Base-by-base conservation (phyloP, 371 early-diverging fungal species). In the Saksenaea vasiformis region DNA sequence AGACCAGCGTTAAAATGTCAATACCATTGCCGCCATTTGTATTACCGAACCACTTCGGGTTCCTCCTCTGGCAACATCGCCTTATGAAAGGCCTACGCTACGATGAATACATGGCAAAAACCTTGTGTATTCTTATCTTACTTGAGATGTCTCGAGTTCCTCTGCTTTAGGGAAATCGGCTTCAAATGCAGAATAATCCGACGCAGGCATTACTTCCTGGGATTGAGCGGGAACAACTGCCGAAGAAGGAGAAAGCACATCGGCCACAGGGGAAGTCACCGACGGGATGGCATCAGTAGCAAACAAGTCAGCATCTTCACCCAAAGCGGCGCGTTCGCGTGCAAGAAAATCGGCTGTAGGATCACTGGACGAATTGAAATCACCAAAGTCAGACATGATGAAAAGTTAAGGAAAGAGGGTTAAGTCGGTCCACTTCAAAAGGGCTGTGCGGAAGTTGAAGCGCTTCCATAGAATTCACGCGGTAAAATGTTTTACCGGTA, bases 301-400 rank as follows among this genome's bases (percentile, higher is more conserved):
- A 66, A 93, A 86, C 36, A 87, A 72, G 71, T 88, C 88, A 35
- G 91, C 91, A 71, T 91, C 92, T 41, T 87, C 87, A 47, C 94
- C 94, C 43, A 96, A 84, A 27, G 87, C 84, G 35, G 91, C 96
- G 56, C 90, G 91, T 80, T 97, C 97, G 59, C 94, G 89, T 15
- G 95, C 95, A 57, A 97, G 87, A 60, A 97, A 96, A 62, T 96
- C 95, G 58, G 92, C 92, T 35, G 89, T 90, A 44, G 93, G 93
- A 71, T 96, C 95, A 67, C 80, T 85, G 36, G 78, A 69, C 58
- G 81, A 64, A 63, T 74, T 73, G 64, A 85, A 85, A 61, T 77
- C 84, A 39, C 83, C 86, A 76, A 85, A 84, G 39, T 82, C 84
- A 66, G 80, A 78, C 84, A 84, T 84, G 62, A 17, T 54, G n/a